A percentile compares a stretch with the other conserved stretches of the same genome.
phyloP scores from a whole-genome alignment of 495 filamentous ascomycete genomes.

The Alectoria sarmentosa region DNA sequence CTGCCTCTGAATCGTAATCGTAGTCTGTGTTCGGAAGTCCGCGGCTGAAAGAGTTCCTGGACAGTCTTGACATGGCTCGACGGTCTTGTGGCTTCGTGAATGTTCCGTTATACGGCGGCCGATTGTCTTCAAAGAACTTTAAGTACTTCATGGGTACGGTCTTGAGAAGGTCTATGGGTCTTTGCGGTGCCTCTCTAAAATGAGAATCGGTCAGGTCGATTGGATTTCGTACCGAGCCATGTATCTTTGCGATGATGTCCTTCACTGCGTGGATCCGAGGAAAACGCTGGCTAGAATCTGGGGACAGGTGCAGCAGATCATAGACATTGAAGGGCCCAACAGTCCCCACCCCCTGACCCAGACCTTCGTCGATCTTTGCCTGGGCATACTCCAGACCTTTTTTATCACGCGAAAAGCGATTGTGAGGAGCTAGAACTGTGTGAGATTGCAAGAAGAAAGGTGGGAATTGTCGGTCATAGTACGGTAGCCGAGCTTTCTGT shows the following conservation, averaged over 20 bases:
- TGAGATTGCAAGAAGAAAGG: constrained; percentile 68
- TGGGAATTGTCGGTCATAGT: constrained; percentile 68
- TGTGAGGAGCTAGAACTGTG: constrained; percentile 51
- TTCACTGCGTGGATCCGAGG: constrained; percentile 52
- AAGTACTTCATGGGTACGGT: constrained; percentile 68
- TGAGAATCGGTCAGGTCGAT: constrained; percentile 35
- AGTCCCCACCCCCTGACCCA: constrained; percentile 23
- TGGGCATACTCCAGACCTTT: constrained; percentile 41
- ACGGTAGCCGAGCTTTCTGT: constrained; percentile 36
- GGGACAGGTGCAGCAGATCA: constrained; percentile 55
- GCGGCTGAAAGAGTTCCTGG: constrained; percentile 62
- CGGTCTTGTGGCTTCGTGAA: constrained; percentile 52
- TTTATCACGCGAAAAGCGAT: constrained; percentile 49
- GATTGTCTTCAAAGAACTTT: constrained; percentile 77
- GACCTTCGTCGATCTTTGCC: constrained; percentile 42
- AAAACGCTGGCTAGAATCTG: constrained; percentile 35
- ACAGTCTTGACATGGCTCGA: constrained; percentile 47
- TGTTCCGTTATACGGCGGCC: constrained; percentile 86
- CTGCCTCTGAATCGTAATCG: constrained; percentile 93
- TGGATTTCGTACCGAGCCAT: constrained; percentile 39
- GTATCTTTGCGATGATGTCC: constrained; percentile 57
- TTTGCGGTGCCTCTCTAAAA: constrained; percentile 19
- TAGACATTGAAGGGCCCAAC: constrained; percentile 42
- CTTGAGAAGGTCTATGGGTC: constrained; percentile 49
- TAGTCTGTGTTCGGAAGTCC: constrained; percentile 68